Evolutionary conservation across 345 rosid species (phyloP).

Genomic region (Gossypium bickii): DNA sequence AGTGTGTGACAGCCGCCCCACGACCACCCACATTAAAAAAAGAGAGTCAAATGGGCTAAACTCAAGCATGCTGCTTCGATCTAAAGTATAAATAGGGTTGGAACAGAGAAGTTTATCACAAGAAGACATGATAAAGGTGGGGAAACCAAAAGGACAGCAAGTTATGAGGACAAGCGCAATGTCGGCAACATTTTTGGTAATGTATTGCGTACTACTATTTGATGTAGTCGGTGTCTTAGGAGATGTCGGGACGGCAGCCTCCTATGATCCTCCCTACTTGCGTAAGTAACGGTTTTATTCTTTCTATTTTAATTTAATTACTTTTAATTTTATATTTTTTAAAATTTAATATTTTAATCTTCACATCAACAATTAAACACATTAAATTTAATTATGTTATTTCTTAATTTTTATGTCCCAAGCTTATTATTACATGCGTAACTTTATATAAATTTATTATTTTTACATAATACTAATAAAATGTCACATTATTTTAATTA

Average conservation of each 20-base stretch:
- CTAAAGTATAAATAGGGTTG: background rate
- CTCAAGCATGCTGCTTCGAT: background rate
- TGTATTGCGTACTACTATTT: background rate
- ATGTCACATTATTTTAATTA: too few species aligned
- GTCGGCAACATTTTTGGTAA: background rate
- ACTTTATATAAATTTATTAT: too few species aligned
- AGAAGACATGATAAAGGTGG: background rate
- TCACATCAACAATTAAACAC: too few species aligned
- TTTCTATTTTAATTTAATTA: too few species aligned
- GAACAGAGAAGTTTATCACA: background rate
- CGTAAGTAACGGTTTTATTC: background rate
- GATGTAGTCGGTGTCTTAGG: slow-evolving; percentile 7
- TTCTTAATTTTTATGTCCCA: too few species aligned
- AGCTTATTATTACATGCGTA: too few species aligned
- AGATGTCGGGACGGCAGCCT: slow-evolving; percentile 28
- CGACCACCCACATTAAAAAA: background rate
- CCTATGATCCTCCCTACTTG: slow-evolving; percentile 28
- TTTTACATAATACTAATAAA: too few species aligned
- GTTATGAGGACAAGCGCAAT: background rate
- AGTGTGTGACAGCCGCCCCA: background rate
- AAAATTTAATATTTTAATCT: too few species aligned
- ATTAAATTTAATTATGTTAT: too few species aligned
- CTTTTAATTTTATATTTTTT: too few species aligned
- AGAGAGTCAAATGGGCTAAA: background rate
- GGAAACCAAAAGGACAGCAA: background rate